Conservation (phyloP, 148 eudicot species). For the Agrostemma githago region DNA sequence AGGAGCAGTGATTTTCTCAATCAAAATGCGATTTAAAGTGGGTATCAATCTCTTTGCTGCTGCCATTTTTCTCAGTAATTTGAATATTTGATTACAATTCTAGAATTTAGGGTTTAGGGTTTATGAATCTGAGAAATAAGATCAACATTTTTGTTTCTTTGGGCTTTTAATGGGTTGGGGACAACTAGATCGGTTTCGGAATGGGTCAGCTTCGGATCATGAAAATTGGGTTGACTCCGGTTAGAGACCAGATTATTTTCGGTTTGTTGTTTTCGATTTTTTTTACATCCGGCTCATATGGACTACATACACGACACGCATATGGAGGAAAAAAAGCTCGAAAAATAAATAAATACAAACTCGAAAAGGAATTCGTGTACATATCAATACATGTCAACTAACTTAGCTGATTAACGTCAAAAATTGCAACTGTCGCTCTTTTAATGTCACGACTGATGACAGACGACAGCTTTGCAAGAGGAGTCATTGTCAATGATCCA, state of each 20-base stretch:
- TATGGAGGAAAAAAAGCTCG: not conserved
- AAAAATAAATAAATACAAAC: too few species aligned
- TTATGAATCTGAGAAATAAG: conserved; percentile 11
- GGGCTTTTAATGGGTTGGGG: too few species aligned
- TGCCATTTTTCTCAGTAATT: conserved; percentile 35
- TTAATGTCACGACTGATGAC: conserved; percentile 49
- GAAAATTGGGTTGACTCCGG: not conserved
- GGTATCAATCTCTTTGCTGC: conserved; percentile 69
- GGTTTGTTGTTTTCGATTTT: too few species aligned
- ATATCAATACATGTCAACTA: not conserved
- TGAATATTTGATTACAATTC: not conserved
- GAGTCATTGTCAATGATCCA: conserved; percentile 69
- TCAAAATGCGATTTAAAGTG: conserved; percentile 48
- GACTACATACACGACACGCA: not conserved
- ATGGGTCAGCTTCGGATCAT: not conserved
- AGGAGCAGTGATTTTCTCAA: conserved; percentile 62
- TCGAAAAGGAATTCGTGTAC: not conserved
- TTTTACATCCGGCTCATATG: too few species aligned
- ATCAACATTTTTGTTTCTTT: not conserved
- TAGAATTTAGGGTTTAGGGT: not conserved
- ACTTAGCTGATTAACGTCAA: not conserved
- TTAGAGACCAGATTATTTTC: not conserved
- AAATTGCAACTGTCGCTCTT: not conserved
- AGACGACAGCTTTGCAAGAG: conserved; percentile 72
- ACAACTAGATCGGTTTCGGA: too few species aligned